These are phyloP conservation scores for Carallia brachiata DNA, from an alignment of 345 rosid genomes.

Conservation along the genomic window DNA sequence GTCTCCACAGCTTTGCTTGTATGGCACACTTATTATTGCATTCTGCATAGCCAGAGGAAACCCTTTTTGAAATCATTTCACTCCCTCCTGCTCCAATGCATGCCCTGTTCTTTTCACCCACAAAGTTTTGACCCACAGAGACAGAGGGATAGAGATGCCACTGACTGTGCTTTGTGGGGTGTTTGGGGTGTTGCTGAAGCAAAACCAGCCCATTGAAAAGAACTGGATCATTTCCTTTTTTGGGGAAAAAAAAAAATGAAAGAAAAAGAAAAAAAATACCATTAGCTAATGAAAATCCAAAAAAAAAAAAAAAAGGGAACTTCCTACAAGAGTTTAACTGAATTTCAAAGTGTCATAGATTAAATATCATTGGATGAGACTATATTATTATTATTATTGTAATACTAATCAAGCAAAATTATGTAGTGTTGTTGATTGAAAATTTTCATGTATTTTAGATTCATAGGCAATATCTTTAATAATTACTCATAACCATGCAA, in stretches of 20 bases:
- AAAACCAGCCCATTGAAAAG: constrained; percentile 10
- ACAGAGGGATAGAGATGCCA: constrained; percentile 29
- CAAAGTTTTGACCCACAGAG: constrained; percentile 16
- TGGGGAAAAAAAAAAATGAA: too few species aligned
- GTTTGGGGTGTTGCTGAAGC: constrained; percentile 31
- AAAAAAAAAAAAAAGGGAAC: too few species aligned
- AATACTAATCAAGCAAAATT: too few species aligned
- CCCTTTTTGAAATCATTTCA: constrained; percentile 14
- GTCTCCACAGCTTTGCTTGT: constrained; percentile 35
- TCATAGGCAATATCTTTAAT: too few species aligned
- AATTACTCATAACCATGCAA: not conserved
- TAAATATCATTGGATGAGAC: too few species aligned
- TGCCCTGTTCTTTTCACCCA: constrained; percentile 46
- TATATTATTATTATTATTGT: too few species aligned
- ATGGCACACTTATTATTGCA: constrained; percentile 32
- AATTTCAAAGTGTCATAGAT: too few species aligned
- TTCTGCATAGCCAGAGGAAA: not conserved
- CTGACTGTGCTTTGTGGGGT: constrained; percentile 10
- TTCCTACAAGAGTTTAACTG: too few species aligned
- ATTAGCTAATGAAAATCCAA: too few species aligned
- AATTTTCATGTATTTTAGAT: too few species aligned
- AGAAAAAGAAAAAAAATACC: too few species aligned
- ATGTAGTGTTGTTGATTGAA: too few species aligned
- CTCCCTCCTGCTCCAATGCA: not conserved
- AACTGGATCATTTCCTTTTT: not conserved